Conservation (phyloP, 768 basidiomycete species). For the Leccinellum rugosiceps region DNA sequence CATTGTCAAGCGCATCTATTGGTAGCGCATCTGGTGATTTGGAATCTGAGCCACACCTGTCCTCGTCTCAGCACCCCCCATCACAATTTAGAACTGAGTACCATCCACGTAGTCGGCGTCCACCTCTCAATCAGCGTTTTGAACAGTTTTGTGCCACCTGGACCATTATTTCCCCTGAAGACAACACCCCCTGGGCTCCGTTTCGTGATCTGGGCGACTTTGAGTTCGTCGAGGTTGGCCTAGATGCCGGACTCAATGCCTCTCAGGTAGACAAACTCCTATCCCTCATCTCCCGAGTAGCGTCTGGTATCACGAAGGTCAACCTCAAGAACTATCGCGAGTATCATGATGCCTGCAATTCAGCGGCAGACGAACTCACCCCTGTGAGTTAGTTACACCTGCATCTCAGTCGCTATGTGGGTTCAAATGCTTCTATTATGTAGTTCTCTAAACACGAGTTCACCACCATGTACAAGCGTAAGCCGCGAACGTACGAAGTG, state of each 20-base stretch:
- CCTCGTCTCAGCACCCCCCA: no score
- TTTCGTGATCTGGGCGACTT: constrained; percentile 5
- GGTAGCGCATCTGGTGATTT: no score
- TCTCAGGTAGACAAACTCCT: constrained; percentile 5
- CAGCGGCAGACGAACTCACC: not conserved
- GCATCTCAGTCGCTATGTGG: no score
- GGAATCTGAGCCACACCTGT: no score
- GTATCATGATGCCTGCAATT: constrained; percentile 1
- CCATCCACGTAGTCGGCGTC: no score
- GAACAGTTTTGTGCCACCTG: no score
- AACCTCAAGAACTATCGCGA: not conserved
- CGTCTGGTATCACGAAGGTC: constrained; percentile 17
- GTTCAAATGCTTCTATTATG: no score
- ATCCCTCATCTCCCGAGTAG: not conserved
- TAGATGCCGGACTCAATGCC: constrained; percentile 10
- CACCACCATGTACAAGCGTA: not conserved
- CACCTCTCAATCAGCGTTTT: no score
- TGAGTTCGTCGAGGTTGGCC: constrained; percentile 7
- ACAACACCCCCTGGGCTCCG: constrained; percentile 6
- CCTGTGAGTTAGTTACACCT: constrained; percentile 1
- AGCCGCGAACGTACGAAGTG: not conserved
- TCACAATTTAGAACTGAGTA: no score
- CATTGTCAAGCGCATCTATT: no score
- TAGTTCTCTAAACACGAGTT: constrained; percentile 4
- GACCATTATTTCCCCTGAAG: not conserved